Conservation (phyloP, 1,284 basidiomycete species). For the Cerrena zonata region DNA sequence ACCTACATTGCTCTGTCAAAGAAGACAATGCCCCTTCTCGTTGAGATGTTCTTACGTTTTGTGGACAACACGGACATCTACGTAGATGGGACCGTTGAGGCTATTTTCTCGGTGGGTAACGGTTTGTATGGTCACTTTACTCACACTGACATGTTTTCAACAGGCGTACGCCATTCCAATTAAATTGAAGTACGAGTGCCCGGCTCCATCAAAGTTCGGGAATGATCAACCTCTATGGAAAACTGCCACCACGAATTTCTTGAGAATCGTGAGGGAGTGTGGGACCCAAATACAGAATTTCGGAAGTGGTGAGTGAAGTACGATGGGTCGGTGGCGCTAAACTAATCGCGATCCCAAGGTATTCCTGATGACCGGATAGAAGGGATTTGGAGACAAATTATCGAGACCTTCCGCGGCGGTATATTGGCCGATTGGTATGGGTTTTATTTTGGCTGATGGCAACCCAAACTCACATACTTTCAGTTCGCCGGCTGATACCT, state of each 20-base stretch:
- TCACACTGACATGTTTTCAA: not conserved
- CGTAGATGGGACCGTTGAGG: slow-evolving; percentile 77
- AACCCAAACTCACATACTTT: not conserved
- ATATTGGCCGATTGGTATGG: slow-evolving; percentile 81
- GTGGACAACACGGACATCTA: slow-evolving; percentile 63
- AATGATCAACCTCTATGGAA: slow-evolving; percentile 88
- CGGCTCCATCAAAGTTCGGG: slow-evolving; percentile 77
- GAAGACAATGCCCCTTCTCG: slow-evolving; percentile 77
- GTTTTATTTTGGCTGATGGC: not conserved
- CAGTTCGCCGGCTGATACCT: slow-evolving; percentile 49
- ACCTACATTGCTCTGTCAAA: slow-evolving; percentile 87
- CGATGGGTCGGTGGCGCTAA: not conserved
- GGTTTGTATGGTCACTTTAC: not conserved
- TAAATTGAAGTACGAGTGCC: slow-evolving; percentile 92
- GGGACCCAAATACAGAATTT: slow-evolving; percentile 44
- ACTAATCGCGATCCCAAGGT: slow-evolving; percentile 29
- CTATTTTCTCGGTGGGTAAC: slow-evolving; percentile 66
- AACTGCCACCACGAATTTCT: slow-evolving; percentile 72
- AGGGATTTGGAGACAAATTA: slow-evolving; percentile 80
- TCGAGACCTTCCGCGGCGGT: slow-evolving; percentile 77
- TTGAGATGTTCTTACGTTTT: slow-evolving; percentile 66
- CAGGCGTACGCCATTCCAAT: slow-evolving; percentile 86
- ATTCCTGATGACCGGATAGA: slow-evolving; percentile 60
- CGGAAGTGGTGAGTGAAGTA: slow-evolving; percentile 38
- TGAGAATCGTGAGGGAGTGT: slow-evolving; percentile 64